These are phyloP conservation scores for Henningerozyma blattae DNA, from an alignment of 805 yeast genomes.

Conservation along the genomic window DNA sequence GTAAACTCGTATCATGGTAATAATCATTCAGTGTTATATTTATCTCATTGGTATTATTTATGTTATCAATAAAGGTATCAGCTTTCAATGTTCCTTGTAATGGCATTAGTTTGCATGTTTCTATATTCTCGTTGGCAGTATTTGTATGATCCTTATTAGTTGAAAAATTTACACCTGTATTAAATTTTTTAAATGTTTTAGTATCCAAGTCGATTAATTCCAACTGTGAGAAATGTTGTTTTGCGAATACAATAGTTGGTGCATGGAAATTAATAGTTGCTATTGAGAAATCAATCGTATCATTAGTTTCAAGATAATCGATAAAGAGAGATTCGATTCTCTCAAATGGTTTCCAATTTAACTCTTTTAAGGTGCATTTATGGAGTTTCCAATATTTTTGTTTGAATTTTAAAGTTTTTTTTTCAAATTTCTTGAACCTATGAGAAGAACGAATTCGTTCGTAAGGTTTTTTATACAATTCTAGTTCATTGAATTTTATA, in stretches of 20 bases:
- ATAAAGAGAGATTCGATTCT: too few relatives aligned
- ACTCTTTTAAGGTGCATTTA: constrained; percentile 4
- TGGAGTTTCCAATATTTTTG: constrained; percentile 9
- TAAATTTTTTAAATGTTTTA: constrained; percentile 4
- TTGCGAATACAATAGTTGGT: too few relatives aligned
- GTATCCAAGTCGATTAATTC: constrained; percentile 8
- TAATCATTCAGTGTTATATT: too few relatives aligned
- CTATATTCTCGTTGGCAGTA: neutral
- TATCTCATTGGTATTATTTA: neutral
- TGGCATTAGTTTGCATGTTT: neutral
- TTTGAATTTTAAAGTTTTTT: neutral
- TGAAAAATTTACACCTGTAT: neutral
- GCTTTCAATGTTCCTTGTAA: neutral
- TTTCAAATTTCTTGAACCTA: neutral
- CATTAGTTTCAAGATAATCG: too few relatives aligned
- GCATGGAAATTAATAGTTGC: too few relatives aligned
- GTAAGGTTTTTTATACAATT: constrained; percentile 10
- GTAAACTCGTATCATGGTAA: too few relatives aligned
- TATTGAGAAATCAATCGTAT: too few relatives aligned
- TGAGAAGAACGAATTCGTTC: neutral
- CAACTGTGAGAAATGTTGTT: constrained; percentile 2
- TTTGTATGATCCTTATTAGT: constrained; percentile 1
- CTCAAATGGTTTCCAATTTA: constrained; percentile 15
- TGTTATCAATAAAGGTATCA: neutral
- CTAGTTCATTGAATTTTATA: constrained; percentile 9